These are phyloP conservation scores for Naumovozyma baii DNA, from an alignment of 805 yeast species.

Conservation along the genomic window DNA sequence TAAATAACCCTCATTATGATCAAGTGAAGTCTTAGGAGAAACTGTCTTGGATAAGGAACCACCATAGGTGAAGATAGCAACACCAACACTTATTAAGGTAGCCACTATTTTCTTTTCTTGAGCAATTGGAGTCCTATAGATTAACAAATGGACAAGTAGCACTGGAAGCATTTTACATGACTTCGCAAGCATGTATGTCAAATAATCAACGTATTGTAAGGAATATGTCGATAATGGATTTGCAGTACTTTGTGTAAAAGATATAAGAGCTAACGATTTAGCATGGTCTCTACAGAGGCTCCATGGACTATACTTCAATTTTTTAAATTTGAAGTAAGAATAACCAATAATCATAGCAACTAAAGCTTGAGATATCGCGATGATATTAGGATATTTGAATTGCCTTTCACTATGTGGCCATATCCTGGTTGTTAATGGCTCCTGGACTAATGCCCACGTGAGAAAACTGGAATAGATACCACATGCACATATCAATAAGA, in stretches of 20 bases:
- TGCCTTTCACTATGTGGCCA: constrained; percentile 48
- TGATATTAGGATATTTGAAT: constrained; percentile 71
- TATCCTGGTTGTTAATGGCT: constrained; percentile 67
- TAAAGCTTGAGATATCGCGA: constrained; percentile 63
- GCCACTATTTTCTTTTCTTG: constrained; percentile 72
- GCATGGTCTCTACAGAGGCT: constrained; percentile 30
- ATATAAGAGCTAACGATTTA: constrained; percentile 40
- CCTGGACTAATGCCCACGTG: constrained; percentile 89
- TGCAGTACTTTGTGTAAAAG: constrained; percentile 68
- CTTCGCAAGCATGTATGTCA: constrained; percentile 78
- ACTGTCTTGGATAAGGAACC: constrained; percentile 29
- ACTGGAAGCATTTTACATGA: constrained; percentile 92
- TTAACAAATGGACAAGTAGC: constrained; percentile 66
- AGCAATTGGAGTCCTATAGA: constrained; percentile 68
- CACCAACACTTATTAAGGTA: constrained; percentile 70
- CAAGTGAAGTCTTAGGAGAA: constrained; percentile 31
- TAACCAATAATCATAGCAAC: constrained; percentile 66
- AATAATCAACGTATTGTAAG: constrained; percentile 72
- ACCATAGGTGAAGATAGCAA: constrained; percentile 60
- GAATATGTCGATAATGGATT: constrained; percentile 77
- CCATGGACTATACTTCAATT: constrained; percentile 22
- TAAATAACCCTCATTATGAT: constrained; percentile 4
- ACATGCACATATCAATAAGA: constrained; percentile 25
- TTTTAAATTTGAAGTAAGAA: constrained; percentile 39
- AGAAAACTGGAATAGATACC: constrained; percentile 85